Conservation (phyloP, 176 grass and related monocot genomes). For the Lolium multiflorum region DNA sequence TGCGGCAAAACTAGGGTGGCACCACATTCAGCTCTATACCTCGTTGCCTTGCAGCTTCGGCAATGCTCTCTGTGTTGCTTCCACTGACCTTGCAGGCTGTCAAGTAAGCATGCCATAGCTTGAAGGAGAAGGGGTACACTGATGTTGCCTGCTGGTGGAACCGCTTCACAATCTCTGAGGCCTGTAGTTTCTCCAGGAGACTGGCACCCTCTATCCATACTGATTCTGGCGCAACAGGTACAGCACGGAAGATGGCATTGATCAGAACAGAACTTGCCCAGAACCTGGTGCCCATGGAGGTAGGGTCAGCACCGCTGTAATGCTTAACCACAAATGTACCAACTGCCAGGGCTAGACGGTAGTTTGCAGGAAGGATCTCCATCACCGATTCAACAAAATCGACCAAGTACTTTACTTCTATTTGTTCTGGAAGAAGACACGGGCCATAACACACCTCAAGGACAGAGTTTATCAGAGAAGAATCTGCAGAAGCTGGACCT, state of each 20-base stretch:
- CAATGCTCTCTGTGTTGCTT: slow-evolving; percentile 53
- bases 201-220: slow-evolving; percentile 72
- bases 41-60: slow-evolving; percentile 74
- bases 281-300: slow-evolving; percentile 63
- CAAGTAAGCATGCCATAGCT: slow-evolving; percentile 74
- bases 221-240: slow-evolving; percentile 81
- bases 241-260: slow-evolving; percentile 72
- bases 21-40: slow-evolving; percentile 63
- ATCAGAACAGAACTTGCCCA: slow-evolving; percentile 83
- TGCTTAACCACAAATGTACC: slow-evolving; percentile 53
- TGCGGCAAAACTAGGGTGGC: slow-evolving; percentile 38
- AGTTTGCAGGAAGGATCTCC: slow-evolving; percentile 86
- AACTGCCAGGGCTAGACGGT: slow-evolving; percentile 73
- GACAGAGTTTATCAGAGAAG: slow-evolving; percentile 71
- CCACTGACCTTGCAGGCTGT: slow-evolving; percentile 51
- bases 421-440: slow-evolving; percentile 58
- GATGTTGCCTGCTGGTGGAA: slow-evolving; percentile 88
- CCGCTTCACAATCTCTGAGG: slow-evolving; percentile 54
- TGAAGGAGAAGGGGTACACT: slow-evolving; percentile 89
- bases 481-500: slow-evolving; percentile 68
- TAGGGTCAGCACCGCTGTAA: slow-evolving; percentile 38
- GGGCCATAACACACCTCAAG: slow-evolving; percentile 78
- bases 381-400: slow-evolving; percentile 81
- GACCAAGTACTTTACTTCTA: slow-evolving; percentile 70
- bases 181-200: slow-evolving; percentile 68